Conservation (phyloP, 1,284 basidiomycete species). For the Marasmius fiardii region DNA sequence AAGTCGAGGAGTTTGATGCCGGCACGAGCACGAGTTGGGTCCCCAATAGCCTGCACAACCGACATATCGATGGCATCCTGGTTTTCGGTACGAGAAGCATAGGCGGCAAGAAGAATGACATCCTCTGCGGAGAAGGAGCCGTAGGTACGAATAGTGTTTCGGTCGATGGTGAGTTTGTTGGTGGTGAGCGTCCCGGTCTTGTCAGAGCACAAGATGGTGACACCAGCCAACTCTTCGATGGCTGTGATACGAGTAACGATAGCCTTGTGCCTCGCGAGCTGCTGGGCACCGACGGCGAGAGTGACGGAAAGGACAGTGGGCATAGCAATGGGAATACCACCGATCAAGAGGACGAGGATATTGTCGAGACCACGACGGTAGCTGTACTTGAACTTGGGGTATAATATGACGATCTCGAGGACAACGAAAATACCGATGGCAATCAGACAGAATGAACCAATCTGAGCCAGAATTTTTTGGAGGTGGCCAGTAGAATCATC, state of each 20-base stretch:
- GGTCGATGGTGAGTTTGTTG: slow-evolving; percentile 99
- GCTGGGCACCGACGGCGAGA: slow-evolving; percentile 95
- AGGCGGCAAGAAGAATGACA: slow-evolving; percentile 90
- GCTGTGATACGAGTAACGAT: slow-evolving; percentile 98
- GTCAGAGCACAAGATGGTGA: slow-evolving; percentile 96
- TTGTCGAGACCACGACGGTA: slow-evolving; percentile 96
- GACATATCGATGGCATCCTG: slow-evolving; percentile 95
- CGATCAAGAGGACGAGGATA: slow-evolving; percentile 95
- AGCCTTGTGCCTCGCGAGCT: slow-evolving; percentile 97
- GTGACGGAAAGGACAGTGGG: slow-evolving; percentile 96
- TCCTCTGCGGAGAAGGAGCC: slow-evolving; percentile 87
- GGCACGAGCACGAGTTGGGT: slow-evolving; percentile 72
- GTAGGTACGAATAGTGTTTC: slow-evolving; percentile 89
- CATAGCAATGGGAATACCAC: slow-evolving; percentile 99
- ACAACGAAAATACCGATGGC: slow-evolving; percentile 92
- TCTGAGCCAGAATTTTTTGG: slow-evolving; percentile 96
- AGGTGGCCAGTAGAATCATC: slow-evolving; percentile 96
- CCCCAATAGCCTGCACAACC: slow-evolving; percentile 80
- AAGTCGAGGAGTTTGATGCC: slow-evolving; percentile 97
- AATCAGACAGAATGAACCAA: slow-evolving; percentile 93
- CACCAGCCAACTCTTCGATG: slow-evolving; percentile 95
- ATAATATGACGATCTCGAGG: slow-evolving; percentile 86
- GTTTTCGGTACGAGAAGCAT: slow-evolving; percentile 97
- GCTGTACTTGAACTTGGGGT: slow-evolving; percentile 82
- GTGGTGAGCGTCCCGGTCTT: slow-evolving; percentile 97